Conservation (phyloP, 2,329 filamentous ascomycete genomes). For the Fusarium keratoplasticum region DNA sequence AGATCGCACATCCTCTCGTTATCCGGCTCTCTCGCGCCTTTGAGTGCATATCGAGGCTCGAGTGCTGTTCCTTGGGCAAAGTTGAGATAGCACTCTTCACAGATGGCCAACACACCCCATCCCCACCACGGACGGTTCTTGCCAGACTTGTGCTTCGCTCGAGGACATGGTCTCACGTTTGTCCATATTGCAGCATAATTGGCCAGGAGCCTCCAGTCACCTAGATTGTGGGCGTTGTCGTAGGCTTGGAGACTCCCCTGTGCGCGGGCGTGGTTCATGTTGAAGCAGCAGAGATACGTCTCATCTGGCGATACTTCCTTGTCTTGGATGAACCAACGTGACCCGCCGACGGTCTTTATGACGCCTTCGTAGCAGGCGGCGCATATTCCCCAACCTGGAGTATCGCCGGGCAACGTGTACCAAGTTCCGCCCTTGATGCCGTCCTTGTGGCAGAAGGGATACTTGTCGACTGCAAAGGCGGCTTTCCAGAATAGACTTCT, state of each 20-base stretch:
- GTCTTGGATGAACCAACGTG: constrained; percentile 45
- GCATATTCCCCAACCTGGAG: constrained; percentile 50
- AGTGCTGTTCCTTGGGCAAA: constrained; percentile 47
- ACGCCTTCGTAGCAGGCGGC: constrained; percentile 50
- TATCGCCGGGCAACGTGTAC: constrained; percentile 50
- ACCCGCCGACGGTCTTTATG: constrained; percentile 46
- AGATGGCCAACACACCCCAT: constrained; percentile 51
- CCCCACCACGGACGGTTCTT: constrained; percentile 46
- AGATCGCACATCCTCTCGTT: constrained; percentile 50
- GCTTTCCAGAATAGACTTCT: constrained; percentile 50
- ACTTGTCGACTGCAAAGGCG: constrained; percentile 39
- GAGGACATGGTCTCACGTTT: constrained; percentile 43
- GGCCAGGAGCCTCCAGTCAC: constrained; percentile 40
- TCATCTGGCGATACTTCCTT: constrained; percentile 17
- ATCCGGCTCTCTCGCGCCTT: constrained; percentile 29
- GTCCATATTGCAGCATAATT: constrained; percentile 47
- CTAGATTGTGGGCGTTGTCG: constrained; percentile 45
- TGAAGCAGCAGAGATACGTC: constrained; percentile 50
- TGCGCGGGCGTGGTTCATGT: constrained; percentile 45
- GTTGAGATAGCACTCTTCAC: constrained; percentile 51
- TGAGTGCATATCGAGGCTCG: constrained; percentile 46
- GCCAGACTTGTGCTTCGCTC: constrained; percentile 17
- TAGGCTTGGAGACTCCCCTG: constrained; percentile 36
- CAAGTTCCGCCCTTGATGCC: constrained; percentile 48
- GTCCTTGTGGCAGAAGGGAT: constrained; percentile 46